These are phyloP conservation scores for Linnemannia elongata DNA, from an alignment of 192 early-diverging fungal species.

Conservation along the genomic window DNA sequence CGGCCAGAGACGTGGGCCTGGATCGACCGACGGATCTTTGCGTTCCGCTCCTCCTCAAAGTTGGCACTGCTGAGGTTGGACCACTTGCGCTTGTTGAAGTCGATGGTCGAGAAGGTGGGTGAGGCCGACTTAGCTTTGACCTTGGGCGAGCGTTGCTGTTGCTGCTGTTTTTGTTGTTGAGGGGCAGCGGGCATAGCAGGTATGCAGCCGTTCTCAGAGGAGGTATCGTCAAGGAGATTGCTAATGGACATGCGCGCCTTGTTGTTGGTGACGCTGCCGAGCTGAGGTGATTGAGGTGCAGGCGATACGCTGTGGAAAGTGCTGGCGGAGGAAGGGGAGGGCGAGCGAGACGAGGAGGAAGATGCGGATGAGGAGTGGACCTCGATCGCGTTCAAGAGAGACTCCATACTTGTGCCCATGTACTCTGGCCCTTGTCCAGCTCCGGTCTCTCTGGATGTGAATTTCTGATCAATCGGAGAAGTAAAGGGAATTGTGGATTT, in stretches of 20 bases:
- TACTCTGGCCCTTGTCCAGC: slow-evolving; percentile 23
- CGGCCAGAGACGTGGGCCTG: slow-evolving; percentile 54
- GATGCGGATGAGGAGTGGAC: slow-evolving; percentile 37
- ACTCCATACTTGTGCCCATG: slow-evolving; percentile 52
- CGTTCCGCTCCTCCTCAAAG: slow-evolving; percentile 55
- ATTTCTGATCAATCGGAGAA: neutral
- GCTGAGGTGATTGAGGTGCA: slow-evolving; percentile 12
- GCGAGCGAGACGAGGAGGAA: slow-evolving; percentile 38
- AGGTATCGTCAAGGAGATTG: slow-evolving; percentile 33
- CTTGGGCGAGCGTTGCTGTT: slow-evolving; percentile 2
- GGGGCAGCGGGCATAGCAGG: neutral
- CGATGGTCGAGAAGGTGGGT: slow-evolving; percentile 21
- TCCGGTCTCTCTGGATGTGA: neutral
- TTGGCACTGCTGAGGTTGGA: slow-evolving; percentile 47
- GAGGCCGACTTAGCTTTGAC: slow-evolving; percentile 30
- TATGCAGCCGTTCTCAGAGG: neutral
- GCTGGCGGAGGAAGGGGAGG: slow-evolving; percentile 28
- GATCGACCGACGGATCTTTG: slow-evolving; percentile 63
- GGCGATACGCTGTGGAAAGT: slow-evolving; percentile 21
- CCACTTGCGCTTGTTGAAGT: slow-evolving; percentile 57
- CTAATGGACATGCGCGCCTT: slow-evolving; percentile 55
- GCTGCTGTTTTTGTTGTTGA: slow-evolving; percentile 29
- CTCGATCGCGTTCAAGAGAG: slow-evolving; percentile 49
- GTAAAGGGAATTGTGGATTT: neutral
- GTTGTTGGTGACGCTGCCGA: slow-evolving; percentile 7